These are phyloP conservation scores for Penicillium argentinense DNA, from an alignment of 495 filamentous ascomycete genomes.

Conservation along the genomic window DNA sequence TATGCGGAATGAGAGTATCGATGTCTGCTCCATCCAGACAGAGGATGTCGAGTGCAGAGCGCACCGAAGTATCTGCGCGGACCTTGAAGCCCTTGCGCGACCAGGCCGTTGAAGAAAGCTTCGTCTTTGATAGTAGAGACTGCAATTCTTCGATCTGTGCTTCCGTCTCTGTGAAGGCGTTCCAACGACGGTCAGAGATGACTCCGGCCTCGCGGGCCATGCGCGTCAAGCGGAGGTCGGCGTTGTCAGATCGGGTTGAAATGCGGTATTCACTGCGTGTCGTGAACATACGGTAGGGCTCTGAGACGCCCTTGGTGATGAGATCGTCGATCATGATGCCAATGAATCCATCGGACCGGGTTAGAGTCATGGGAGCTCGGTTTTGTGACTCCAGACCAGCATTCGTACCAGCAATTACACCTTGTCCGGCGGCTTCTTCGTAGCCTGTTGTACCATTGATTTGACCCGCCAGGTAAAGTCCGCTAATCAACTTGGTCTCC, in stretches of 20 bases:
- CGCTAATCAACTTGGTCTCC: conserved; percentile 88
- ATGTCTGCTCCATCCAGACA: conserved; percentile 58
- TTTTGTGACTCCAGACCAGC: conserved; percentile 76
- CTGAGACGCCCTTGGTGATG: conserved; percentile 93
- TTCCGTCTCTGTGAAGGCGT: conserved; percentile 59
- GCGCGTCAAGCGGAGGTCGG: conserved; percentile 81
- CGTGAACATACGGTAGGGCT: conserved; percentile 99
- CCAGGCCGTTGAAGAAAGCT: conserved; percentile 62
- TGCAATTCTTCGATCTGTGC: conserved; percentile 65
- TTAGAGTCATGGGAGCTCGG: conserved; percentile 63
- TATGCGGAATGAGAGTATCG: conserved; percentile 47
- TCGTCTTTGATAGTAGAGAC: conserved; percentile 53
- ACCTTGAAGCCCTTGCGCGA: conserved; percentile 64
- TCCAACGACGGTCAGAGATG: conserved; percentile 78
- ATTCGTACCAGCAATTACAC: conserved; percentile 89
- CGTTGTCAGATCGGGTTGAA: conserved; percentile 87
- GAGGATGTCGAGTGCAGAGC: conserved; percentile 75
- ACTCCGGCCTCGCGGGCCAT: conserved; percentile 75
- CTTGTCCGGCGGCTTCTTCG: conserved; percentile 94
- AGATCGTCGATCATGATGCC: conserved; percentile 99
- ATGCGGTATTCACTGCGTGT: conserved; percentile 94
- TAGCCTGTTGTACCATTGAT: conserved; percentile 99
- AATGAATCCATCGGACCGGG: conserved; percentile 90
- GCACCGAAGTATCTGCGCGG: conserved; percentile 55
- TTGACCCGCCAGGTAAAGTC: conserved; percentile 91